A percentile compares a stretch with the other conserved stretches of the same genome.
Evolutionary conservation across 257 asterid genomes (phyloP).

Genomic region (Nicotiana noctiflora): DNA sequence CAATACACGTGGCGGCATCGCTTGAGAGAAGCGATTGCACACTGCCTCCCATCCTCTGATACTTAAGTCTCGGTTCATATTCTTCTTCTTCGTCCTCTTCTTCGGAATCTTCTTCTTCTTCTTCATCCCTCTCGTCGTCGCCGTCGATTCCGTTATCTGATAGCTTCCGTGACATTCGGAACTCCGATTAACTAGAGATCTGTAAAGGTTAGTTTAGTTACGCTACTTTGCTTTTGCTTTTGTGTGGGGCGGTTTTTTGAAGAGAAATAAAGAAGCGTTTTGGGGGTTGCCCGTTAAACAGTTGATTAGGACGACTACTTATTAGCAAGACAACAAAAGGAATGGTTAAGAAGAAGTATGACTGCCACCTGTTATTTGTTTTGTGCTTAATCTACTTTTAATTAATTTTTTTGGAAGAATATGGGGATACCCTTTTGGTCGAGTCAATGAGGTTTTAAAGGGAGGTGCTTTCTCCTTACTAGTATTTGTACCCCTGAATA

Average conservation of each 20-base stretch:
- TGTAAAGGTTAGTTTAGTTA: background rate
- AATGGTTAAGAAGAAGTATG: no score
- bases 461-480: no score
- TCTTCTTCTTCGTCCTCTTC: slow-evolving; percentile 54
- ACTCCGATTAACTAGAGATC: background rate
- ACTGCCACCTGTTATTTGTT: background rate
- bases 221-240: background rate
- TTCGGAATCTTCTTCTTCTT: slow-evolving; percentile 40
- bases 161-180: slow-evolving; percentile 56
- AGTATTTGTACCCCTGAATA: no score
- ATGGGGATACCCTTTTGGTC: no score
- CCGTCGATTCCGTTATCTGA: slow-evolving; percentile 91
- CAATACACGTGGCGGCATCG: slow-evolving; percentile 89
- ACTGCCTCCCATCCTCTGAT: slow-evolving; percentile 98
- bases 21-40: slow-evolving; percentile 68
- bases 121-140: slow-evolving; percentile 86
- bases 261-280: background rate
- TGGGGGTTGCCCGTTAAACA: background rate
- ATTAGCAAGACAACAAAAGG: no score
- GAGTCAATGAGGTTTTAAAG: no score
- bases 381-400: no score
- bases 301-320: background rate
- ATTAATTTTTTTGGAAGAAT: no score
- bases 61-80: slow-evolving; percentile 92
- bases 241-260: background rate